Conservation (phyloP, 345 rosid genomes). For the Pistacia vera region DNA sequence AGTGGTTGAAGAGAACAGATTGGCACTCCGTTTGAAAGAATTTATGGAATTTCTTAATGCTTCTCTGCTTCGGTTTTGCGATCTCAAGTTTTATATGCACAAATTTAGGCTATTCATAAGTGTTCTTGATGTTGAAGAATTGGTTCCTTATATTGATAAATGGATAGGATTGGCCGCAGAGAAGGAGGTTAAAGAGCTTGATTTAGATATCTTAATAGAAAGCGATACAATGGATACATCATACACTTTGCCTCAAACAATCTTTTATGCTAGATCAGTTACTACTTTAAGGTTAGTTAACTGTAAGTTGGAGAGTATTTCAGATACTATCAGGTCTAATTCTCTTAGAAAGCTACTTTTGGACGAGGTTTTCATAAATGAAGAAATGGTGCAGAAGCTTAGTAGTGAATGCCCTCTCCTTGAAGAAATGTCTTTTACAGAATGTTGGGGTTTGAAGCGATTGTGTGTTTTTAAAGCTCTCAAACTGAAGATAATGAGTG, state of each 20-base stretch:
- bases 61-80: background rate
- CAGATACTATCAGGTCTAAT: background rate
- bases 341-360: background rate
- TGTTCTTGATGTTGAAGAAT: background rate
- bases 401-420: conserved; percentile 8
- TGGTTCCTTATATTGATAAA: background rate
- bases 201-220: background rate
- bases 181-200: background rate
- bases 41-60: background rate
- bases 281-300: background rate
- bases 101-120: background rate
- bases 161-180: background rate
- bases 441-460: conserved; percentile 4
- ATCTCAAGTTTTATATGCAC: background rate
- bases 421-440: background rate
- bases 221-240: too few relatives aligned
- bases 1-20: too few relatives aligned
- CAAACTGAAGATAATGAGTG: background rate
- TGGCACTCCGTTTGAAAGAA: too few relatives aligned
- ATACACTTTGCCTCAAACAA: background rate
- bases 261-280: background rate
- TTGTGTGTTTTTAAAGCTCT: background rate
- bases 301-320: background rate
- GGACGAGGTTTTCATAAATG: background rate
- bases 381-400: too few relatives aligned